Percentiles rank a stretch among this genome's conserved stretches.
phyloP scores from a whole-genome alignment of 1,139 yeast species.

The Sugiyamaella paludigena region DNA sequence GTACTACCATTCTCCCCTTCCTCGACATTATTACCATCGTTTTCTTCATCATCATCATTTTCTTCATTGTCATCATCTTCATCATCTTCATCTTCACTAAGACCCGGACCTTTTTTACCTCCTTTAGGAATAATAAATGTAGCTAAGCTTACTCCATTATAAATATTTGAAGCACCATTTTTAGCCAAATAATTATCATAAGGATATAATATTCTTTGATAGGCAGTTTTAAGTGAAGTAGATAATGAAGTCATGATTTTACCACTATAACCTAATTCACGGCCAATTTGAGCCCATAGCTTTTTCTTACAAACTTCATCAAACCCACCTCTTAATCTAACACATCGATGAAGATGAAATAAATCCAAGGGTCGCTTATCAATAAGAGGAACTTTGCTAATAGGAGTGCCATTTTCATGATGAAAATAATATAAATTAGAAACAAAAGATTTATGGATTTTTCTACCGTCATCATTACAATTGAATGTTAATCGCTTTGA shows the following conservation, averaged over 20 bases:
- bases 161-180: constrained; percentile 17
- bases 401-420: constrained; percentile 32
- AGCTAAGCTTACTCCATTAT: constrained; percentile 18
- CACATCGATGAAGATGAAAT: constrained; percentile 38
- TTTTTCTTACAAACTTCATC: constrained; percentile 41
- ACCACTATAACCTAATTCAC: constrained; percentile 74
- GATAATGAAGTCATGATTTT: constrained; percentile 68
- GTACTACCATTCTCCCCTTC: constrained; percentile 19
- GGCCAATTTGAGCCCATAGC: constrained; percentile 51
- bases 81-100: constrained; percentile 10
- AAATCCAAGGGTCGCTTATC: constrained; percentile 42
- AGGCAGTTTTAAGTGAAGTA: constrained; percentile 60
- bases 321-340: constrained; percentile 41
- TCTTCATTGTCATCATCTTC: constrained; percentile 27
- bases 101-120: neutral
- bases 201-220: constrained; percentile 37
- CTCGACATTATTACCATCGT: constrained; percentile 15
- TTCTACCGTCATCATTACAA: constrained; percentile 24
- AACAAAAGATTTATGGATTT: constrained; percentile 31
- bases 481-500: constrained; percentile 52
- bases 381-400: constrained; percentile 37
- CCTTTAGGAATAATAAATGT: constrained; percentile 30
- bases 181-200: constrained; percentile 35
- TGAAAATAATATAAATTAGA: constrained; percentile 37
- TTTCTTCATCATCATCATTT: constrained; percentile 23